phyloP scores from a whole-genome alignment of 805 yeast genomes.

The Scheffersomyces coipomensis region DNA sequence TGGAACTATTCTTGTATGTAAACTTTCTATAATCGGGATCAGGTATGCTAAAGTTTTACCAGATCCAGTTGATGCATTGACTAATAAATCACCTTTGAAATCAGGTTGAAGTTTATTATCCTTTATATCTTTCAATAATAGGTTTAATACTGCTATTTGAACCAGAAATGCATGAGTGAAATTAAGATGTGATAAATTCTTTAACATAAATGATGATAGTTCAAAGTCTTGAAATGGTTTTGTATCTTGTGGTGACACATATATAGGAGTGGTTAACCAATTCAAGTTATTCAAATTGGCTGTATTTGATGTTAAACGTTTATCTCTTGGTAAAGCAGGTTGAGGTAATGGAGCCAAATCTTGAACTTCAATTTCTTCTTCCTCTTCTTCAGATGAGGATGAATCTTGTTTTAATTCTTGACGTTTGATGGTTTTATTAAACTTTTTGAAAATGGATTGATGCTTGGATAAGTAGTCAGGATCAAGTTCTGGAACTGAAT shows the following conservation, averaged over 20 bases:
- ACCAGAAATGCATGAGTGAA: conserved; percentile 70
- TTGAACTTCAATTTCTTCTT: conserved; percentile 17
- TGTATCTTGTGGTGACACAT: conserved; percentile 46
- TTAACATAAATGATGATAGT: conserved; percentile 42
- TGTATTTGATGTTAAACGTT: conserved; percentile 26
- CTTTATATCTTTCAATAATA: conserved; percentile 44
- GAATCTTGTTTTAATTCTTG: conserved; percentile 12
- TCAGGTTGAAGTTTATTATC: conserved; percentile 45
- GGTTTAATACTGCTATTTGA: conserved; percentile 66
- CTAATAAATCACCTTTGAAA: conserved; percentile 72
- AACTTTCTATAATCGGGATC: conserved; percentile 75
- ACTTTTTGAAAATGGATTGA: conserved; percentile 51
- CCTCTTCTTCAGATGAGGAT: conserved; percentile 15
- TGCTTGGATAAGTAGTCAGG: conserved; percentile 37
- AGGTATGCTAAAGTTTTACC: conserved; percentile 92
- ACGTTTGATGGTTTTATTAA: conserved; percentile 29
- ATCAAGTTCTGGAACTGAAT: conserved; percentile 5
- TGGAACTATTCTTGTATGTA: conserved; percentile 65
- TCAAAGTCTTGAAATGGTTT: conserved; percentile 50
- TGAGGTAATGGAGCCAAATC: conserved; percentile 79
- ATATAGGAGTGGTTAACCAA: conserved; percentile 70
- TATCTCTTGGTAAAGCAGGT: conserved; percentile 64
- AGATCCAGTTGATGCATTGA: conserved; percentile 93
- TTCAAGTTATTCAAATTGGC: conserved; percentile 38
- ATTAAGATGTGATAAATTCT: conserved; percentile 47